These are phyloP conservation scores for Lentinus brumalis DNA, from an alignment of 768 basidiomycete species.

Conservation along the genomic window DNA sequence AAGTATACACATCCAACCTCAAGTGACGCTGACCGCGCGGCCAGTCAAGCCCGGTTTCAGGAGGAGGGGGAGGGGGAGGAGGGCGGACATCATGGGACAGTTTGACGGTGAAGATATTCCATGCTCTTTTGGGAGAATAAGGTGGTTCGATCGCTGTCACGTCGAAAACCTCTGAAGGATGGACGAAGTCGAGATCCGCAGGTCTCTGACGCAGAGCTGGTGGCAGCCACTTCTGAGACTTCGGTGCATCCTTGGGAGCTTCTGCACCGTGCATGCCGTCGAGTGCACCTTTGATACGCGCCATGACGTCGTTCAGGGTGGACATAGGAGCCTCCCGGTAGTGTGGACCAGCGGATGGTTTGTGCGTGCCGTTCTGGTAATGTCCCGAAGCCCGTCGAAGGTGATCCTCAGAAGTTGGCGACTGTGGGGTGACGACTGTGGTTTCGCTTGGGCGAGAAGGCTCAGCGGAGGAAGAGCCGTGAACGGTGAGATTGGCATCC, in stretches of 20 bases:
- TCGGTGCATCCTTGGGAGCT: slow-evolving; percentile 30
- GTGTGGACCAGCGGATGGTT: slow-evolving; percentile 30
- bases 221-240: slow-evolving; percentile 30
- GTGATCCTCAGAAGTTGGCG: slow-evolving; percentile 9
- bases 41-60: slow-evolving; percentile 48
- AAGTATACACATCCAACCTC: slow-evolving; percentile 69
- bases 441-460: neutral
- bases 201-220: slow-evolving; percentile 26
- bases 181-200: slow-evolving; percentile 8
- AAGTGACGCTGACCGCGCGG: slow-evolving; percentile 43
- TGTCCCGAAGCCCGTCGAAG: slow-evolving; percentile 8
- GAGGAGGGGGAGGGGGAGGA: slow-evolving; percentile 48
- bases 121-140: slow-evolving; percentile 27
- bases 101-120: slow-evolving; percentile 29
- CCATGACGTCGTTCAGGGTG: slow-evolving; percentile 80
- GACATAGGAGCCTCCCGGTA: slow-evolving; percentile 64
- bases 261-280: slow-evolving; percentile 61
- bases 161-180: slow-evolving; percentile 26
- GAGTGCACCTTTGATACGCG: slow-evolving; percentile 81
- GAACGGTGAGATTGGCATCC: neutral
- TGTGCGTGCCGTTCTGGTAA: slow-evolving; percentile 14
- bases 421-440: neutral
- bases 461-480: neutral
- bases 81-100: slow-evolving; percentile 44
- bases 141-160: slow-evolving; percentile 29